Conservation (phyloP, 2,329 filamentous ascomycete species). For the Thermomyces lanuginosus region DNA sequence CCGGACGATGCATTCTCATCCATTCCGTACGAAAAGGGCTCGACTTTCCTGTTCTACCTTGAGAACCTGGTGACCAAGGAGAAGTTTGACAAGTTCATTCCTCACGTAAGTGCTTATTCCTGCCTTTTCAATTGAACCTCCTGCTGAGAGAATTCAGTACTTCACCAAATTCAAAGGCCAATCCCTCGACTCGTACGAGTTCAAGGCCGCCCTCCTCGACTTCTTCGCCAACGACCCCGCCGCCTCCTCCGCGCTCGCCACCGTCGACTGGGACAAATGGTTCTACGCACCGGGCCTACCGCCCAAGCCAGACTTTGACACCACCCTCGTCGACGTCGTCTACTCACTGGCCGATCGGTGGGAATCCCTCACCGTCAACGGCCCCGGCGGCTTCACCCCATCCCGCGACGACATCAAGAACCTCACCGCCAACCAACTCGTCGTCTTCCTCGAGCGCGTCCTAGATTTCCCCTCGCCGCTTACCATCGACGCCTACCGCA, state of each 20-base stretch:
- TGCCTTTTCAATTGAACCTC: not conserved
- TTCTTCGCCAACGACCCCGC: constrained; percentile 62
- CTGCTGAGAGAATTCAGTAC: constrained; percentile 36
- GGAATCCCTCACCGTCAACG: constrained; percentile 39
- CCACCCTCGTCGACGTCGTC: constrained; percentile 68
- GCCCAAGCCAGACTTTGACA: constrained; percentile 82
- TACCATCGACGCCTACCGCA: constrained; percentile 46
- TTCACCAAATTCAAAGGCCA: constrained; percentile 72
- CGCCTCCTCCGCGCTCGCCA: constrained; percentile 43
- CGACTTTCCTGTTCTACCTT: constrained; percentile 81
- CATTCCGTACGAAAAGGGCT: constrained; percentile 91
- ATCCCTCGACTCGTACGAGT: constrained; percentile 85
- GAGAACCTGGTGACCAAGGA: constrained; percentile 69
- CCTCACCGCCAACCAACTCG: constrained; percentile 73
- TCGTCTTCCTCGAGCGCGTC: constrained; percentile 75
- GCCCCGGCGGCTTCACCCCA: constrained; percentile 49
- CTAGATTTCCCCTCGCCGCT: constrained; percentile 52
- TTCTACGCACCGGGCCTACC: constrained; percentile 83
- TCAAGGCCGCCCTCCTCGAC: constrained; percentile 70
- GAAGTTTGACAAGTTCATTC: constrained; percentile 92
- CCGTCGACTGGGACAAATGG: constrained; percentile 76
- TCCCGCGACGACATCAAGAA: constrained; percentile 49
- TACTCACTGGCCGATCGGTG: constrained; percentile 71
- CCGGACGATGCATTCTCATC: constrained; percentile 91
- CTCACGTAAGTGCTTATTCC: constrained; percentile 36